Conservation (phyloP, 768 basidiomycete species). For the Rickenella mellea region DNA sequence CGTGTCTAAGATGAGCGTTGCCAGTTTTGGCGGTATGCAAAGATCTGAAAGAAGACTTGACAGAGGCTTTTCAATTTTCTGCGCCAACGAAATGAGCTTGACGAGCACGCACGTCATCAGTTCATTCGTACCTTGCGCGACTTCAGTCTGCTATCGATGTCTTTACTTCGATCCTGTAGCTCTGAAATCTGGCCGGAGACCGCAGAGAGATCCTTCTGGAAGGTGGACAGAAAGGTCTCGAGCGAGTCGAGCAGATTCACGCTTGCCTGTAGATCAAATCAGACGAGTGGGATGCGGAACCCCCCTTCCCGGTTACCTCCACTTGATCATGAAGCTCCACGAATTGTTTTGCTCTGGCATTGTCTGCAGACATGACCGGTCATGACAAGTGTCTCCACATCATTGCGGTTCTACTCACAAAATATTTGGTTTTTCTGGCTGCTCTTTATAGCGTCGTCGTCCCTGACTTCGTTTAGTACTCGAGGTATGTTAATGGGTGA, state of each 20-base stretch:
- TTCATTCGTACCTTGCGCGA: slow-evolving; percentile 63
- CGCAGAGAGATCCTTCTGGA: slow-evolving; percentile 87
- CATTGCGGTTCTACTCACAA: neutral
- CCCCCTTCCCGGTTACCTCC: slow-evolving; percentile 39
- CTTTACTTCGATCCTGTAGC: slow-evolving; percentile 81
- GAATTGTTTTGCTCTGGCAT: slow-evolving; percentile 50
- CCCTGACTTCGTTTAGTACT: neutral
- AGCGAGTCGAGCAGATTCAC: slow-evolving; percentile 78
- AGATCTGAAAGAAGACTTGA: slow-evolving; percentile 73
- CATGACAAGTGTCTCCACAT: neutral
- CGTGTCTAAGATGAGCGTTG: slow-evolving; percentile 73
- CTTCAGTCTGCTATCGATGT: slow-evolving; percentile 80
- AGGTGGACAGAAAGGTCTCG: slow-evolving; percentile 86
- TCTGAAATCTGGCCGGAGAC: slow-evolving; percentile 97
- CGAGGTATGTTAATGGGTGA: too few relatives aligned
- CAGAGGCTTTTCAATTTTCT: slow-evolving; percentile 88
- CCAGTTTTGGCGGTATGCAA: slow-evolving; percentile 71
- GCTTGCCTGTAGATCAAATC: slow-evolving; percentile 54
- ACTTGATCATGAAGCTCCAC: slow-evolving; percentile 89
- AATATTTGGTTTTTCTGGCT: too few relatives aligned
- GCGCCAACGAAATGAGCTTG: slow-evolving; percentile 2
- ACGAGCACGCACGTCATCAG: neutral
- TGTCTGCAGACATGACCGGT: slow-evolving; percentile 17
- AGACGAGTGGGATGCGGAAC: slow-evolving; percentile 1
- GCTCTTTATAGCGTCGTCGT: too few relatives aligned